Base-by-base conservation (phyloP, 495 filamentous ascomycete species). In the Xylaria nigripes region DNA sequence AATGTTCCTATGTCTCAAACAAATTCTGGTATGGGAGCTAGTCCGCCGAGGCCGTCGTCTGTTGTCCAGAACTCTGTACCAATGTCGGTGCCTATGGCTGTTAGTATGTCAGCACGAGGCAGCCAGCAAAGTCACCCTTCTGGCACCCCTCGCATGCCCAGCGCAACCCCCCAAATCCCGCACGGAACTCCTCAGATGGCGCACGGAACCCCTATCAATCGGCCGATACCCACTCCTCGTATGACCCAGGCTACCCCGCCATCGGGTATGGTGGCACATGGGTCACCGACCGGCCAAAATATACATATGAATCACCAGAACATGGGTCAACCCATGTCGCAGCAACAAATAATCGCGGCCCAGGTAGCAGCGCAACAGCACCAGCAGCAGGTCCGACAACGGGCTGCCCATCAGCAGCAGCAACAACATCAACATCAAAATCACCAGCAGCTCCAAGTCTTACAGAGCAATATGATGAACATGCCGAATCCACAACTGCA, bases 71-170 rank as follows among this genome's bases (percentile, higher is more conserved):
- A 84, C 63, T 81, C 85, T 29, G 81, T 82, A 43, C 77, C 81
- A 0, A 84, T 81, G 67, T 70, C 72, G 2, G 79, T 66, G 0
- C 77, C 85, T 21, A 83, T 85, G 74, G 73, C 81, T 13, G 76
- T 83, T 52, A 81, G 75, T 42, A 95, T 94, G 89, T 84, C 77
- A 9, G 76, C 85, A 21, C 84, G 88, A 32, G 75, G 81, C 51
- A 95, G 90, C 63, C 89, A 94, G 60, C 89, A 91, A 65, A 83
- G 86, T 55, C 81, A 84, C 50, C 74, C 75, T 2, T 84, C 87
- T 32, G 85, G 85, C 12, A 96, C 91, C 6, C 91, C 91, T 5
- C 83, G 88, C 55, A 85, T 94, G 76, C 77, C 80, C 9, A 86
- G 84, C 52, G 79, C 83, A 18, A 94, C 90, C 0, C 90, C 36